A percentile compares a stretch with the other conserved stretches of the same genome.
These are phyloP conservation scores for Polygonum maritimum DNA, from an alignment of 148 eudicot genomes.

Conservation along the genomic window DNA sequence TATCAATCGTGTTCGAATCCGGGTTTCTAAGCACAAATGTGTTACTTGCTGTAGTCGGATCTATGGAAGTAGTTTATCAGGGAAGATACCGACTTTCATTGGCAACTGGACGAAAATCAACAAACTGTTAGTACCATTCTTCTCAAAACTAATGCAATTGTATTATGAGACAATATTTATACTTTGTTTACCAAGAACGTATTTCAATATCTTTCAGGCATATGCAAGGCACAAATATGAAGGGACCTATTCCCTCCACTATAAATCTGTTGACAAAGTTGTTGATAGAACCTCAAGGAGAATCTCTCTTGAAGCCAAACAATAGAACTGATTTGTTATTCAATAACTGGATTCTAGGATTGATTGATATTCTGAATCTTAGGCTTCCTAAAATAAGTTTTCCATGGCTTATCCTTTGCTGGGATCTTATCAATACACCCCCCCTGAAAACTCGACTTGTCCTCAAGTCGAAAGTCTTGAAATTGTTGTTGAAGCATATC, in stretches of 20 bases:
- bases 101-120: conserved; percentile 49
- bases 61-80: conserved; percentile 54
- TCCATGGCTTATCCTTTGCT: too few species aligned
- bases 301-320: too few species aligned
- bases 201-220: conserved; percentile 29
- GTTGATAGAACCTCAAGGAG: too few species aligned
- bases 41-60: conserved; percentile 56
- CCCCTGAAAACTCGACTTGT: too few species aligned
- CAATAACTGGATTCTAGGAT: too few species aligned
- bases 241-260: conserved; percentile 72
- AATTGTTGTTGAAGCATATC: too few species aligned
- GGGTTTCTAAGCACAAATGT: not conserved
- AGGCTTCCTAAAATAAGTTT: too few species aligned
- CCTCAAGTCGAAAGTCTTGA: too few species aligned
- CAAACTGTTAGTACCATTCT: conserved; percentile 40
- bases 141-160: not conserved
- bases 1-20: not conserved
- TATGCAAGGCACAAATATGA: conserved; percentile 68
- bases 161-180: not conserved
- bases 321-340: too few species aligned
- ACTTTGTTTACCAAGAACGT: not conserved
- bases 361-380: too few species aligned
- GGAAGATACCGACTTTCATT: conserved; percentile 66
- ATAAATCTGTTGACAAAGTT: conserved; percentile 41
- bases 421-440: too few species aligned